Evolutionary conservation across 2,329 filamentous ascomycete species (phyloP).

Genomic region (Colletotrichum sp.): DNA sequence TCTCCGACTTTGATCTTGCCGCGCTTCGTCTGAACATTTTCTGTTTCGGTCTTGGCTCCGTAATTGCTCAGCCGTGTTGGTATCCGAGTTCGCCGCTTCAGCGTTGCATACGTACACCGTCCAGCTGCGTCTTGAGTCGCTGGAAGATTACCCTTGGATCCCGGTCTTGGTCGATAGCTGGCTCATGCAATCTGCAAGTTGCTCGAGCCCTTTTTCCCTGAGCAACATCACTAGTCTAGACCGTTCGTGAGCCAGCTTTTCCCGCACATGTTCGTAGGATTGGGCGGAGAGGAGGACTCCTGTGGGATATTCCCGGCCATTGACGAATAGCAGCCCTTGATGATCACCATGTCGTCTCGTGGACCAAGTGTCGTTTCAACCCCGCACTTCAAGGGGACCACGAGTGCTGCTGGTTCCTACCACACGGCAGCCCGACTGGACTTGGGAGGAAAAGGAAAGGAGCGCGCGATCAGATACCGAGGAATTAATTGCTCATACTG

Average conservation of each 20-base stretch:
- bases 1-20: background rate
- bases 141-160: background rate
- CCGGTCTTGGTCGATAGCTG: background rate
- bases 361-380: slow-evolving; percentile 15
- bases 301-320: background rate
- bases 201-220: background rate
- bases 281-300: background rate
- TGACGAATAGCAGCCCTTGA: background rate
- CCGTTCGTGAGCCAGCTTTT: background rate
- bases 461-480: background rate
- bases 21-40: background rate
- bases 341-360: background rate
- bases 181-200: background rate
- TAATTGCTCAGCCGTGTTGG: background rate
- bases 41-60: background rate
- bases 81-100: background rate
- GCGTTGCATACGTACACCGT: background rate
- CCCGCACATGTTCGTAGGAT: background rate
- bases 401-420: background rate
- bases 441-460: background rate
- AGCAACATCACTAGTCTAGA: background rate
- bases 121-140: background rate
- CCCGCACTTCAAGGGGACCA: slow-evolving; percentile 6
- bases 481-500: background rate
- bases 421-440: background rate